Base-by-base conservation (phyloP, 2,329 filamentous ascomycete genomes). In the Trichoderma oligosporum region DNA sequence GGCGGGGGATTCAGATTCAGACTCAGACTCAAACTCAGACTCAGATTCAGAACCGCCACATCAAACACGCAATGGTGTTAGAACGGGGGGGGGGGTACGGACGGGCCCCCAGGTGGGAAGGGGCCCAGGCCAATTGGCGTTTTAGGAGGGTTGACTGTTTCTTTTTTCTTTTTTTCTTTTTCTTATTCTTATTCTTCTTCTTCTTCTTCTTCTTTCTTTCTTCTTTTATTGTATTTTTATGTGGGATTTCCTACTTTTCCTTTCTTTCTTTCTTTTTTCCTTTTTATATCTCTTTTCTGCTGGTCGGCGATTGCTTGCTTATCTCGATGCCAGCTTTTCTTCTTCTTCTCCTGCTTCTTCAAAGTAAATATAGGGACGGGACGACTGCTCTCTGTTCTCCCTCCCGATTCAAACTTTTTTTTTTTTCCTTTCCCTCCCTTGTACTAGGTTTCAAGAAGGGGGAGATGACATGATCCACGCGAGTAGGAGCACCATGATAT, bases 181-280 rank as follows among this genome's bases (percentile, higher is more conserved):
- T 18, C 16, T 44, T 44, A 25, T 25, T 12, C 18, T 36, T 7
- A 11, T 9, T 12, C 4, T 18, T 24, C 7, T 36, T 55, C 29
- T 18, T 18, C 41, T 38, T 45, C 16, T 54, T 49, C 33, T 4
- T 22, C 25, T 45, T 27, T 55, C n/a, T 53, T n/a, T 20, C 27
- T 6, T 38, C 20, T 53, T 42, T 35, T 29, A 38, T 16, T 38
- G 16, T 31, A 55, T 55, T 51, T 51, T 51, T 35, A 51, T 39
- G 47, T 24, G 22, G 48, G 36, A 22, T 41, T 52, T 35, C 48
- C 36, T 41, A 24, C 48, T 31, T 41, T 41, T 16, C 16, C 18
- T 22, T 41, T 41, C 22, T 41, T 51, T 39, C 5, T 11, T 29
- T 52, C 4, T 11, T 11, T 11, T 27, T 36, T 18, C 16, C 22